phyloP scores from a whole-genome alignment of 371 early-diverging fungal species.

The Circinella umbellata region DNA sequence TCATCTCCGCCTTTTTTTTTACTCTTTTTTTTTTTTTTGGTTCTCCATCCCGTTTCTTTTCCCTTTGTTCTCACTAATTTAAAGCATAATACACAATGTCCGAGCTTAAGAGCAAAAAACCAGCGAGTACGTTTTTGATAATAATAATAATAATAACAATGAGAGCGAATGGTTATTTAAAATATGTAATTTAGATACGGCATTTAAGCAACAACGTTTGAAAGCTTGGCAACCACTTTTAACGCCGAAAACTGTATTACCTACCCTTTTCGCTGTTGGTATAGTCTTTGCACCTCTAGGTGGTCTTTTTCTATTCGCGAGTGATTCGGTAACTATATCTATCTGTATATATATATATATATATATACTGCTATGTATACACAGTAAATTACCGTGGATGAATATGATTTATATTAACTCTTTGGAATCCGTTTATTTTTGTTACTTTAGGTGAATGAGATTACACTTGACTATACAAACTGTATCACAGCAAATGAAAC shows the following conservation, averaged over 20 bases:
- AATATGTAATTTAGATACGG: conserved; percentile 63
- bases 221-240: conserved; percentile 93
- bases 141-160: not conserved
- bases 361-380: too few relatives aligned
- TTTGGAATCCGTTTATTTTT: not conserved
- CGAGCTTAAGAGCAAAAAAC: conserved; percentile 50
- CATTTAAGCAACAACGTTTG: conserved; percentile 92
- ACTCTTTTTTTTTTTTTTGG: not conserved
- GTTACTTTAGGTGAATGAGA: conserved; percentile 61
- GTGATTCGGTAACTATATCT: conserved; percentile 45
- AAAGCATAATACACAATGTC: conserved; percentile 28
- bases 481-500: conserved; percentile 55
- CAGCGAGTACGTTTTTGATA: conserved; percentile 38
- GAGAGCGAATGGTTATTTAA: not conserved
- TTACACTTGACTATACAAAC: conserved; percentile 84
- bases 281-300: conserved; percentile 88
- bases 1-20: not conserved
- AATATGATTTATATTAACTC: not conserved
- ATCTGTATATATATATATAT: too few relatives aligned
- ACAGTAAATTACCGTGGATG: too few relatives aligned
- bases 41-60: not conserved
- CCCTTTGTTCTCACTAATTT: not conserved
- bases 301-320: conserved; percentile 67
- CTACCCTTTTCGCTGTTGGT: conserved; percentile 85
- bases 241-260: conserved; percentile 88